These are phyloP conservation scores for Podaxis sp. DNA, from an alignment of 768 basidiomycete genomes.

Conservation along the genomic window DNA sequence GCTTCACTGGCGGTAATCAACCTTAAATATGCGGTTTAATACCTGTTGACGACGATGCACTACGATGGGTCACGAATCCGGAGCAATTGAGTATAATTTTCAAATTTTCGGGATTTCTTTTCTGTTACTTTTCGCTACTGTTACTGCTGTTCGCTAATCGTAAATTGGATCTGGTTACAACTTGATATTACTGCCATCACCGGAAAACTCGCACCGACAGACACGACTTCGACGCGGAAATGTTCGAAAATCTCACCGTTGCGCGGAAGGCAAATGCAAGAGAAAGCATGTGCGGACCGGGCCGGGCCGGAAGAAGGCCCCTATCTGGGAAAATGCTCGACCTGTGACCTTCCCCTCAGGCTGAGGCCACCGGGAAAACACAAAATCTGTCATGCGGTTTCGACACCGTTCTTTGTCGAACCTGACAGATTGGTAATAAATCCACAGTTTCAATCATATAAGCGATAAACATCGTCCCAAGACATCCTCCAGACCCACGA, in stretches of 20 bases:
- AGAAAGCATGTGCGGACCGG: background rate
- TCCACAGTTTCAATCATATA: slow-evolving; percentile 5
- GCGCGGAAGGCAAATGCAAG: too few relatives aligned
- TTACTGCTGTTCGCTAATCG: slow-evolving; percentile 12
- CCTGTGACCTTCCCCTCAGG: slow-evolving; percentile 1
- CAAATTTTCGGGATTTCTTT: slow-evolving; percentile 2
- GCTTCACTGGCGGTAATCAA: slow-evolving; percentile 47
- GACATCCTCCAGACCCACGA: background rate
- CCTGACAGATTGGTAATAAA: slow-evolving; percentile 6
- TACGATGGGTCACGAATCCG: background rate
- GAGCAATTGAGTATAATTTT: slow-evolving; percentile 1
- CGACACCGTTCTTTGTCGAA: background rate
- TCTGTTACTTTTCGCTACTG: background rate
- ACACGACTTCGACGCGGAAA: background rate
- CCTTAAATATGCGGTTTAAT: slow-evolving; percentile 22
- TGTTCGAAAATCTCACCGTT: background rate
- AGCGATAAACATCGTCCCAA: background rate
- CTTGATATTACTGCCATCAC: background rate
- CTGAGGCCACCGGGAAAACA: background rate
- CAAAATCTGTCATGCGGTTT: background rate
- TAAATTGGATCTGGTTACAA: slow-evolving; percentile 10
- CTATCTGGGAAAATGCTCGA: background rate
- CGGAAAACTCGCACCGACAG: background rate
- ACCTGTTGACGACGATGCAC: background rate
- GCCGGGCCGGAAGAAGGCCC: background rate